Conservation (phyloP, 2,329 filamentous ascomycete genomes). For the Aspergillus sp. region DNA sequence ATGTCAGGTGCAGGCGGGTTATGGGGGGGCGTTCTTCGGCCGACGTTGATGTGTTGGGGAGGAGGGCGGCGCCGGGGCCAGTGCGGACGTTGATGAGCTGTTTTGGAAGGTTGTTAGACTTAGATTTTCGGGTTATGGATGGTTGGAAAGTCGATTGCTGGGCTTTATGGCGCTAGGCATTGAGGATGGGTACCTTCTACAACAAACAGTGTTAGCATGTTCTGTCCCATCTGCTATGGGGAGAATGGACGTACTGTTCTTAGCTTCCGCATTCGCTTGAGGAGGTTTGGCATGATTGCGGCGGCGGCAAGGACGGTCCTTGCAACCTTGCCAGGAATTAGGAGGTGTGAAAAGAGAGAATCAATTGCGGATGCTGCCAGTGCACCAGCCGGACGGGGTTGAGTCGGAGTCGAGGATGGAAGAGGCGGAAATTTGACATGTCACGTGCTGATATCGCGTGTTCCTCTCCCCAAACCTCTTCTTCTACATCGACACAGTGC, state of each 20-base stretch:
- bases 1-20: constrained; percentile 36
- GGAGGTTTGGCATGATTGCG: constrained; percentile 38
- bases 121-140: constrained; percentile 1
- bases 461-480: no score
- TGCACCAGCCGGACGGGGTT: no score
- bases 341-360: no score
- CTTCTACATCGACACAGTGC: no score
- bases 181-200: constrained; percentile 18
- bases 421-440: no score
- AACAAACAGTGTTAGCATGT: constrained; percentile 10
- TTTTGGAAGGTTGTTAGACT: constrained; percentile 4
- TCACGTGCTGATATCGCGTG: no score
- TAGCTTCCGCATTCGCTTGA: constrained; percentile 64
- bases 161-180: not conserved
- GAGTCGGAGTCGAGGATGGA: no score
- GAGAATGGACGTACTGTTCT: constrained; percentile 50
- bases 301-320: not conserved
- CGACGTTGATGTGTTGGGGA: constrained; percentile 44
- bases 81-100: constrained; percentile 67
- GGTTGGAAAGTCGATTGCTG: not conserved
- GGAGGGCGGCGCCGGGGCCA: constrained; percentile 71
- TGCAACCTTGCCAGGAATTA: not conserved
- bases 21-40: constrained; percentile 29
- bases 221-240: not conserved
- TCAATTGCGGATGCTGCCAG: no score